phyloP scores from a whole-genome alignment of 2,329 filamentous ascomycete genomes.

The Coniochaeta hoffmannii region DNA sequence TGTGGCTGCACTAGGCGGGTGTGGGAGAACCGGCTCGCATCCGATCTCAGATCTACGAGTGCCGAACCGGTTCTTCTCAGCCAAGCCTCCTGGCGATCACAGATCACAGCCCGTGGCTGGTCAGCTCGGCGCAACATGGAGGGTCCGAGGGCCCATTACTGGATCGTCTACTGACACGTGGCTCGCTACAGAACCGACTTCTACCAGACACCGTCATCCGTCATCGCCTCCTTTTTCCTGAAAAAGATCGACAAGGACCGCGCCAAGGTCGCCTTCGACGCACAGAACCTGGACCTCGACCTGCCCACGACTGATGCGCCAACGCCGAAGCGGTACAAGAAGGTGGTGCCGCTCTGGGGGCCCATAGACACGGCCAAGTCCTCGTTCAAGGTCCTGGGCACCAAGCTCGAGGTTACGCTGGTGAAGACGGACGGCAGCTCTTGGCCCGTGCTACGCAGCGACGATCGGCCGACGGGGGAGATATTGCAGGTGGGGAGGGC shows the following conservation, averaged over 20 bases:
- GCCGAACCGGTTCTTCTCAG: neutral
- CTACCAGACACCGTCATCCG: conserved; percentile 80
- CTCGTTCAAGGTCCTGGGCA: conserved; percentile 74
- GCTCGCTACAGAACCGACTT: conserved; percentile 63
- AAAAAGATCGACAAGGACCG: conserved; percentile 90
- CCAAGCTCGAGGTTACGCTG: conserved; percentile 78
- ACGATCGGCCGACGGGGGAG: conserved; percentile 62
- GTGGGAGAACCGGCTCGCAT: neutral
- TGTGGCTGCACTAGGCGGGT: neutral
- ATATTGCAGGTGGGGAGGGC: conserved; percentile 87
- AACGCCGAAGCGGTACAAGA: conserved; percentile 66
- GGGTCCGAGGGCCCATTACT: neutral
- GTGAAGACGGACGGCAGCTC: conserved; percentile 65
- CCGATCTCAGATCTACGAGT: neutral
- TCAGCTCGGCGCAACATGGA: conserved; percentile 2
- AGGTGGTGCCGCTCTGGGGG: conserved; percentile 67
- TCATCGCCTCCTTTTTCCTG: conserved; percentile 88
- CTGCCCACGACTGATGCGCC: conserved; percentile 73
- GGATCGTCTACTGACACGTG: conserved; percentile 7
- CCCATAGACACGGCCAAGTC: conserved; percentile 69
- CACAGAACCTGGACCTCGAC: conserved; percentile 63
- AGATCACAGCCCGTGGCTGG: neutral
- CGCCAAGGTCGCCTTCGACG: conserved; percentile 63
- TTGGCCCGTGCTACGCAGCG: conserved; percentile 79
- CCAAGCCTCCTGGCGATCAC: neutral